Evolutionary conservation across 2,329 filamentous ascomycete species (phyloP), one percentile per base, ranked within the genome.

Genomic region (Sporothrix brasiliensis): DNA sequence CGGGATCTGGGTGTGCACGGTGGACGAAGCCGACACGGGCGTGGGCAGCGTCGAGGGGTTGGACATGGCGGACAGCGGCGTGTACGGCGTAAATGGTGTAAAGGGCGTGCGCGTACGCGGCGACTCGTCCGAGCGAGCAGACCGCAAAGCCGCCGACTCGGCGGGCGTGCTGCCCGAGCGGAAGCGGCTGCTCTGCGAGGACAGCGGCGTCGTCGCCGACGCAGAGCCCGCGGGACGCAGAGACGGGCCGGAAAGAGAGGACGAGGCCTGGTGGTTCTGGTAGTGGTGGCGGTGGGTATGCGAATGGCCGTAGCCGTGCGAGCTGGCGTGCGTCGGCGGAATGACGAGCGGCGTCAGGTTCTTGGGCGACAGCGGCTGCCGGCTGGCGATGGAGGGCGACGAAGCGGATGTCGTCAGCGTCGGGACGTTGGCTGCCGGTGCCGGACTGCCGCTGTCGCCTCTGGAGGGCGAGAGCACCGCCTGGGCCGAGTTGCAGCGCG

Each of bases 311-410:
- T 44, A 9, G 41, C 41, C 14, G 11, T 44, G 41, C 14, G 41
- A 13, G 4, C 14, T 4, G n/a, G 58, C 47, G 49, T 63, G 54
- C 34, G 39, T 39, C 30, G 75, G 74, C 11, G 87, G 87, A 71
- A 89, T 89, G 52, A 88, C 82, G 27, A 89, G 81, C 34, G 87
- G 87, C 0, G 87, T 77, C 7, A 89, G 80, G 60, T 81, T 81
- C 76, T 82, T 87, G 21, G 86, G 85, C 13, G 85, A 87, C 50
- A 83, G 77, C n/a, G 81, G 83, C 69, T 79, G 79, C 54, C 65
- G 69, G 21, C 30, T 21, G 13, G 65, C 13, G n/a, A n/a, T 60
- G 44, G 24, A 7, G n/a, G 60, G 61, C 41, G 60, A 65, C 3
- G 61, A 65, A 0, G 52, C 50, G 7, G 63, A 52, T 24, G 53